Base-by-base conservation (phyloP, 75 land plant genomes). In the Cupressus sempervirens region DNA sequence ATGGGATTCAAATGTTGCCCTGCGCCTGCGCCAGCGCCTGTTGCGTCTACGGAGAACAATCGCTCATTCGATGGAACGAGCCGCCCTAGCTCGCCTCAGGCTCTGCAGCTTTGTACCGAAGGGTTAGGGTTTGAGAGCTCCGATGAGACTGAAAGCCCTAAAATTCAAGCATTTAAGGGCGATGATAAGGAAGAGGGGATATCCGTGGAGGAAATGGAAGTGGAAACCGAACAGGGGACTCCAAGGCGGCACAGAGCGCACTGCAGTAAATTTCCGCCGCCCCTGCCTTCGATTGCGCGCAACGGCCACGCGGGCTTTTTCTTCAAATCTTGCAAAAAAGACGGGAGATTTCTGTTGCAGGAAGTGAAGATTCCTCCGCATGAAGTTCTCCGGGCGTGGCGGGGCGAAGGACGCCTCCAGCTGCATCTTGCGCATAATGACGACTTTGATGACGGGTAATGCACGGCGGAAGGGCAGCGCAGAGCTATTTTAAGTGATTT, bases 301-400 rank as follows among this genome's bases (percentile, higher is more conserved):
- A 48, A 80, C 40, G 81, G 88, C 38, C 83, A 88, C 73, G 80
- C 84, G 3, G 41, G 81, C 41, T 32, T 86, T 30, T 52, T 30
- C 72, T 62, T 86, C 32, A 86, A 81, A 26, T 83, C 88, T 3
- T 88, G 56, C 46, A 86, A 86, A 76, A 87, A 89, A 11, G 91
- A 89, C 46, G 94, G 94, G 0, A 86, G 94, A 84, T 89, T 93
- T 84, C 91, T 93, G 4, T 85, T 93, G 26, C 87, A 83, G 72
- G 91, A 93, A 84, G 67, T 91, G 16, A 88, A 87, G 83, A 73
- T 89, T 32, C 94, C 92, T 5, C 81, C 84, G 7, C 88, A 86
- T 72, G 92, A 91, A 36, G 89, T 82, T 18, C 86, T 88, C 79
- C 87, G 84, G 26, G 93, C 93, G n/a, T 82, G 85, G 80, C 80